Conservation (phyloP, 1,284 basidiomycete genomes). For the Athelia sp. region DNA sequence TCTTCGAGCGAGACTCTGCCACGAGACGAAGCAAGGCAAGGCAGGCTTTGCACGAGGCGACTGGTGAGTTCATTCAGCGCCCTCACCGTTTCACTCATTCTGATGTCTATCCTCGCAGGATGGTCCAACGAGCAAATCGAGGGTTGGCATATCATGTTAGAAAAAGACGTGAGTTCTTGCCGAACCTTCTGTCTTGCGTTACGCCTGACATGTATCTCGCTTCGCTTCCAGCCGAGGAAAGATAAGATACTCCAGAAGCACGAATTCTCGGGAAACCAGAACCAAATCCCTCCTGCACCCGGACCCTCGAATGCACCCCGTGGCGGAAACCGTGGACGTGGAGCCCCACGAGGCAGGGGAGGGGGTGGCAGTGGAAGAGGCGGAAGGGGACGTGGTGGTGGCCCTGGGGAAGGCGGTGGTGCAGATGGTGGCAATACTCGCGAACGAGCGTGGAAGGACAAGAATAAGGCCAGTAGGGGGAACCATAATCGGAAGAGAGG, state of each 20-base stretch:
- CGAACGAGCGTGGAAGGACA: conserved; percentile 65
- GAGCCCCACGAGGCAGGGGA: conserved; percentile 24
- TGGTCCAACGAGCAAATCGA: conserved; percentile 81
- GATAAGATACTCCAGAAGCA: conserved; percentile 67
- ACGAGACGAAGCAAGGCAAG: conserved; percentile 68
- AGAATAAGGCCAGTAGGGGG: conserved; percentile 57
- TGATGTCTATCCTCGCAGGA: conserved; percentile 36
- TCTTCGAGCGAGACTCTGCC: conserved; percentile 72
- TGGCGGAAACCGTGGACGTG: conserved; percentile 18
- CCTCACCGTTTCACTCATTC: conserved; percentile 38
- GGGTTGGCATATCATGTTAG: conserved; percentile 85
- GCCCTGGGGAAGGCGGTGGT: conserved; percentile 30
- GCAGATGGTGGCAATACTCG: conserved; percentile 29
- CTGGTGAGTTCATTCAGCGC: not conserved
- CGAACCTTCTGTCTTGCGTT: conserved; percentile 2
- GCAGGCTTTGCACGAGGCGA: conserved; percentile 47
- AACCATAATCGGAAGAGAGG: conserved; percentile 67
- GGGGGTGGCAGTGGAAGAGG: conserved; percentile 31
- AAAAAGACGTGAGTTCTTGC: conserved; percentile 61
- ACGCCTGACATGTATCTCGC: conserved; percentile 1
- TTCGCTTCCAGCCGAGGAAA: conserved; percentile 55
- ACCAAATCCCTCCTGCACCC: conserved; percentile 9
- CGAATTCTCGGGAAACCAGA: conserved; percentile 62
- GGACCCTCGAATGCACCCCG: conserved; percentile 13
- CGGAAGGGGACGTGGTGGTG: conserved; percentile 25